phyloP scores from a whole-genome alignment of 1,139 yeast species.

The Entelexis paramagnoliae region DNA sequence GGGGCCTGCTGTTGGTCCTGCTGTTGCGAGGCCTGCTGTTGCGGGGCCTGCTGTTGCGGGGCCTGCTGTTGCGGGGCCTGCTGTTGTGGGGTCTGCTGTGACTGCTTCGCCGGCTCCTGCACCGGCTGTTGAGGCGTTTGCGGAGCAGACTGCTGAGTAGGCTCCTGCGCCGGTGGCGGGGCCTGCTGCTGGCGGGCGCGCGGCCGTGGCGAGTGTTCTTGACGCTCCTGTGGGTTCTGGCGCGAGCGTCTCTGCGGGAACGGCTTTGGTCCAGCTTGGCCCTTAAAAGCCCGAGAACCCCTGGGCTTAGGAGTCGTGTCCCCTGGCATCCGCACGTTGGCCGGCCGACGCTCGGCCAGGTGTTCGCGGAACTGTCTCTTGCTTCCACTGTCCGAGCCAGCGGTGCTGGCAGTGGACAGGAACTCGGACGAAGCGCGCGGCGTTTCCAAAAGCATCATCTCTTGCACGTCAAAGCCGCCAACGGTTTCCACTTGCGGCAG shows the following conservation, averaged over 20 bases:
- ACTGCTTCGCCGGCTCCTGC: neutral
- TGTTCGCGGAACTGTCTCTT: neutral
- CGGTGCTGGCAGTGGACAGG: neutral
- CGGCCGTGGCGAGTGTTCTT: neutral
- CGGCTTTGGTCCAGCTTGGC: neutral
- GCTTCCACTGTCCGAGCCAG: neutral
- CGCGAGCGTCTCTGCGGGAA: neutral
- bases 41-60: too few species aligned
- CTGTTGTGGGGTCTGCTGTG: neutral
- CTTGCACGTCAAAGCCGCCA: conserved; percentile 1
- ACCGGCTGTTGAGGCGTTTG: neutral
- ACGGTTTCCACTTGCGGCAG: neutral
- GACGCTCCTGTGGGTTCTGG: neutral
- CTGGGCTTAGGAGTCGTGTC: neutral
- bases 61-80: too few species aligned
- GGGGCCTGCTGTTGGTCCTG: neutral
- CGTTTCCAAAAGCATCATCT: neutral
- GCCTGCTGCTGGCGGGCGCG: neutral
- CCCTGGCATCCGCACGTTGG: conserved; percentile 4
- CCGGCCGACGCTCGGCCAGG: conserved; percentile 1
- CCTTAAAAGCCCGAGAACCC: neutral
- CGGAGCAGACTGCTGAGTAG: neutral
- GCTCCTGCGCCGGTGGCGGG: neutral
- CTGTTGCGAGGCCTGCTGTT: neutral
- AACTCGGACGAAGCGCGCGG: neutral